These are phyloP conservation scores for Aspergillus arachidicola DNA, from an alignment of 2,329 filamentous ascomycete genomes.

Conservation along the genomic window DNA sequence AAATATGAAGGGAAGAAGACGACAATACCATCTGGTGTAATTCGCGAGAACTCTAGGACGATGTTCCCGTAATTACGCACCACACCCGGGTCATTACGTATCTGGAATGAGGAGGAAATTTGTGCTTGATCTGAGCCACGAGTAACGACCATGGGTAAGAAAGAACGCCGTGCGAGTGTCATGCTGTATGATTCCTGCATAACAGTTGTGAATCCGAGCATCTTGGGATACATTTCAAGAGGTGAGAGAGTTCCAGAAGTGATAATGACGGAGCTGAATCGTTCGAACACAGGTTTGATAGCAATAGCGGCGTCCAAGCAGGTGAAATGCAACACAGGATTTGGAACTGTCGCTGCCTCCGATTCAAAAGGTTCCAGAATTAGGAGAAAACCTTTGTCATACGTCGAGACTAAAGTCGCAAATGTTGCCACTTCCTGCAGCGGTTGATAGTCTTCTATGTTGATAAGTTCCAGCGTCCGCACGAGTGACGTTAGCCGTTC, in stretches of 20 bases:
- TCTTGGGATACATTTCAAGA: slow-evolving; percentile 98
- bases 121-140: slow-evolving; percentile 91
- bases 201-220: slow-evolving; percentile 90
- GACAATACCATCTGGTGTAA: slow-evolving; percentile 96
- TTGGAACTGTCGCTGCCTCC: slow-evolving; percentile 91
- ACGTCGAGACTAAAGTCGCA: slow-evolving; percentile 91
- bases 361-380: slow-evolving; percentile 98
- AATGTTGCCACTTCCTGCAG: slow-evolving; percentile 98
- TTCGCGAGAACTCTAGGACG: slow-evolving; percentile 90
- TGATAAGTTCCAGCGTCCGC: slow-evolving; percentile 90
- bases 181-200: slow-evolving; percentile 97
- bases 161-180: slow-evolving; percentile 92
- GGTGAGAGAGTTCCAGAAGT: slow-evolving; percentile 97
- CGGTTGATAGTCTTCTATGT: slow-evolving; percentile 96
- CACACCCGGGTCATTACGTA: slow-evolving; percentile 93
- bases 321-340: slow-evolving; percentile 95
- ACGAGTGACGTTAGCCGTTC: slow-evolving; percentile 94
- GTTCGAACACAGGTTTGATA: slow-evolving; percentile 95
- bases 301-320: slow-evolving; percentile 97
- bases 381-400: slow-evolving; percentile 92
- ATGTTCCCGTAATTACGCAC: slow-evolving; percentile 95
- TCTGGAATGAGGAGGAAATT: slow-evolving; percentile 91
- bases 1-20: slow-evolving; percentile 98
- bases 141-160: slow-evolving; percentile 96
- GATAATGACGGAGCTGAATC: slow-evolving; percentile 97